Base-by-base conservation (phyloP, 208 protist genomes). In the Trypanosoma lewisi region DNA sequence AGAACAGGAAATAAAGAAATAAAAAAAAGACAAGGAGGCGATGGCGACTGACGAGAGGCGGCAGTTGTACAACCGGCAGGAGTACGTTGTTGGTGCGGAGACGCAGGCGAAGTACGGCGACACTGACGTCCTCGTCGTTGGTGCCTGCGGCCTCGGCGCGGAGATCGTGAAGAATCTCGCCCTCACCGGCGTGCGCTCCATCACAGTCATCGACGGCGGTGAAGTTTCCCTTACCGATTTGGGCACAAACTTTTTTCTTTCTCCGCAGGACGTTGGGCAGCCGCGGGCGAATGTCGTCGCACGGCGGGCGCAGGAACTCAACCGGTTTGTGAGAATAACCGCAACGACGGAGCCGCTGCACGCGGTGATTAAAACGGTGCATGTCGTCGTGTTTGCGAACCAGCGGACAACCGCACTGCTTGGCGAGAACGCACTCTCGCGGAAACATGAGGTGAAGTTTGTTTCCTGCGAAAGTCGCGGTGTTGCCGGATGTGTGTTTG, bases 121-220 rank as follows among this genome's bases (percentile, higher is more conserved):
- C n/a, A 90, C 88, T 0, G 63, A 79, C 50, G 87, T 97, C 5
- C 77, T 98, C 42, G 80, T 98, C 30, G 80, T 94, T 41, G 94
- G 94, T 14, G 70, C 84, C 30, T 67, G 36, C 42, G 94, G 94
- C 19, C 76, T 93, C 1, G 89, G 77, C 2, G 82, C 91, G 19
- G 92, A 98, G 75, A 80, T 98, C 27, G 80, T 95, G 34, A 97
- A 97, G 58, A 97, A 96, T 65, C 51, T 97, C 25, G 74, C 84
- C 9, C 80, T 97, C 44, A 92, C 89, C 17, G 89, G 91, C 8
- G 90, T 97, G 19, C 68, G 75, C 27, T 78, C 75, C 21, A 76
- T 97, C 9, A 70, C 47, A 44, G 53, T 97, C 28, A 60, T 80
- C 16, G 93, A 97, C 54, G 50, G 72, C 47, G 65, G 67, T 3